These are phyloP conservation scores for Saturnispora hagleri DNA, from an alignment of 805 yeast genomes.

Conservation along the genomic window DNA sequence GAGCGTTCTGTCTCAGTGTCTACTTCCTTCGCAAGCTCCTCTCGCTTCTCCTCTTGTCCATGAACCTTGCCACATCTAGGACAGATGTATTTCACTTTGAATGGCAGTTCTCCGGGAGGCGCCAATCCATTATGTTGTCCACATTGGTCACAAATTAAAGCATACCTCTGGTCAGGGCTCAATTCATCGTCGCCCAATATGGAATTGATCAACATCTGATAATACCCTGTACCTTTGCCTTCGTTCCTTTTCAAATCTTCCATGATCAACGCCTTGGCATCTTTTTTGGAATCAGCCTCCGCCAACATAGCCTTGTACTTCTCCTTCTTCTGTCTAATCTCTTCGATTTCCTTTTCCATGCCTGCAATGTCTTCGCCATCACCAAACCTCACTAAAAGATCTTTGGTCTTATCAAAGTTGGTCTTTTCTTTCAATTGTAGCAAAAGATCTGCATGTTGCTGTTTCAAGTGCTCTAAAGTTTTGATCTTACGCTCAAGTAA, in stretches of 20 bases:
- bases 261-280: slow-evolving; percentile 15
- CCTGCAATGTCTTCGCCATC: slow-evolving; percentile 41
- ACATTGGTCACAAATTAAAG: slow-evolving; percentile 64
- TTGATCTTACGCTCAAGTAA: slow-evolving; percentile 18
- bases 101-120: slow-evolving; percentile 53
- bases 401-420: slow-evolving; percentile 65
- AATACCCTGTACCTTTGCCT: slow-evolving; percentile 12
- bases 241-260: slow-evolving; percentile 11
- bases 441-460: slow-evolving; percentile 30
- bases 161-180: slow-evolving; percentile 51
- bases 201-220: slow-evolving; percentile 32
- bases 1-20: background rate
- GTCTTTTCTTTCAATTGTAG: slow-evolving; percentile 39
- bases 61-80: slow-evolving; percentile 43
- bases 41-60: background rate
- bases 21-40: background rate
- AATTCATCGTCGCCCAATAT: slow-evolving; percentile 58
- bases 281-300: slow-evolving; percentile 26
- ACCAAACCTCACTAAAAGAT: slow-evolving; percentile 55
- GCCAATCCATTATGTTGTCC: slow-evolving; percentile 72
- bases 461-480: slow-evolving; percentile 21
- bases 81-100: slow-evolving; percentile 47
- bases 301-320: slow-evolving; percentile 30
- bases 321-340: slow-evolving; percentile 31
- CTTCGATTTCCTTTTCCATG: slow-evolving; percentile 35